Base-by-base conservation (phyloP, 75 land plant genomes). In the Ceratopteris richardii region DNA sequence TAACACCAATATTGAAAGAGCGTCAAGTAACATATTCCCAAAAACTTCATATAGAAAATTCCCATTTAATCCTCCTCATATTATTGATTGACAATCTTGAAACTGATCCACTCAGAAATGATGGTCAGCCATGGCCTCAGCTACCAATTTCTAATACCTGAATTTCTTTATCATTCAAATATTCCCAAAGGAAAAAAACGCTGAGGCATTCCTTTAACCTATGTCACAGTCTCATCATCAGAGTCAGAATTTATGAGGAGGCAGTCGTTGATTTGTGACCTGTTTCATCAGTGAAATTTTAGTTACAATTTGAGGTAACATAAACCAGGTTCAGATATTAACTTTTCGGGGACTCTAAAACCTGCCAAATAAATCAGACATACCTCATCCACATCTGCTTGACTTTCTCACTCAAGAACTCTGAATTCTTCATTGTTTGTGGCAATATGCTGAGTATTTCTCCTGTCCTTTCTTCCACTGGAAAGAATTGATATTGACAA, bases 401-500 rank as follows among this genome's bases (percentile, higher is more conserved):
- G 11, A 36, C 46, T 20, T 16, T 29, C n/a, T 18, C 18, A 14
- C 59, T 66, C 31, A 48, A 39, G 33, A 56, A 60, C 17, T 61
- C 75, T 60, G 59, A 52, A 25, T 61, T 60, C 51, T 51, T 73
- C 69, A 80, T 66, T 33, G 56, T 37, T 53, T 73, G 63, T 2
- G 95, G 95, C 43, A 89, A 54, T 43, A 82, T 67, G 13, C 69
- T 58, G 51, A 44, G 68, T 26, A 77, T 65, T 0, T 60, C 26
- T 21, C 9, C 7, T 33, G 37, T 33, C 37, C 37, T 33, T 4
- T 33, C 37, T 4, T 33, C 37, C 37, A 68, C 73, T 27, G 69
- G 24, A 23, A 87, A 64, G 27, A 87, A 82, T 75, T 91, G 97
- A 59, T 74, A 84, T 30, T 39, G 58, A 72, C 97, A 91, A 71